These are phyloP conservation scores for Sphagnum contortum DNA, from an alignment of 225 moss, liverwort and hornwort species.

Conservation along the genomic window DNA sequence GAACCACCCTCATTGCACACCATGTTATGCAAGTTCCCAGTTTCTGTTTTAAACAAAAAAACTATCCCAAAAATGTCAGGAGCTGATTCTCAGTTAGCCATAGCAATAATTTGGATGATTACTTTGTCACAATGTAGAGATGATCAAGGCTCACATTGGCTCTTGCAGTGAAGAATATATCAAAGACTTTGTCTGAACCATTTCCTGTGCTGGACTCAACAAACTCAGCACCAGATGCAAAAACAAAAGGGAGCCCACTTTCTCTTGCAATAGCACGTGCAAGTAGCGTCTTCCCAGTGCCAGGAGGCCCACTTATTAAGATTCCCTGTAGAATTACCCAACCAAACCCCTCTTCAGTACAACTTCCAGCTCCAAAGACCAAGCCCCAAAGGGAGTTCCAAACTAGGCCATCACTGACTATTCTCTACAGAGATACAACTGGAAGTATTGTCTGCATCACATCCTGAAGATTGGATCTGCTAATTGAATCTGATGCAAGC, in stretches of 20 bases:
- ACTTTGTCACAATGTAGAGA: background rate
- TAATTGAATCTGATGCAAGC: slow-evolving; percentile 7
- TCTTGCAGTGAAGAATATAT: slow-evolving; percentile 97
- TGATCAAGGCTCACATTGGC: slow-evolving; percentile 60
- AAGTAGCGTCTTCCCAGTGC: slow-evolving; percentile 92
- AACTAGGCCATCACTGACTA: no score
- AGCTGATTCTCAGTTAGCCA: background rate
- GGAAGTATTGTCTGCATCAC: no score
- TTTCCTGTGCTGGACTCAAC: slow-evolving; percentile 85
- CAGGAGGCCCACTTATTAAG: slow-evolving; percentile 95
- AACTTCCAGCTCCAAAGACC: background rate
- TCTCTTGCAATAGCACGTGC: slow-evolving; percentile 99
- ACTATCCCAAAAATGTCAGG: background rate
- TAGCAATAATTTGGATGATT: no score
- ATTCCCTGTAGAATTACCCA: slow-evolving; percentile 49
- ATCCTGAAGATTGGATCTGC: background rate
- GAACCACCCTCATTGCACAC: slow-evolving; percentile 11
- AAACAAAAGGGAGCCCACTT: slow-evolving; percentile 96
- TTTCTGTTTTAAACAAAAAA: background rate
- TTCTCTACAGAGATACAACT: no score
- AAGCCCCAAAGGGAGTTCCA: background rate
- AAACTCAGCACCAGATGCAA: slow-evolving; percentile 98
- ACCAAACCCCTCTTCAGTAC: background rate
- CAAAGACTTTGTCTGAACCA: slow-evolving; percentile 95
- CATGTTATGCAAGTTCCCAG: background rate